Base-by-base conservation (phyloP, 768 basidiomycete species). In the Amanita subjunquillea region DNA sequence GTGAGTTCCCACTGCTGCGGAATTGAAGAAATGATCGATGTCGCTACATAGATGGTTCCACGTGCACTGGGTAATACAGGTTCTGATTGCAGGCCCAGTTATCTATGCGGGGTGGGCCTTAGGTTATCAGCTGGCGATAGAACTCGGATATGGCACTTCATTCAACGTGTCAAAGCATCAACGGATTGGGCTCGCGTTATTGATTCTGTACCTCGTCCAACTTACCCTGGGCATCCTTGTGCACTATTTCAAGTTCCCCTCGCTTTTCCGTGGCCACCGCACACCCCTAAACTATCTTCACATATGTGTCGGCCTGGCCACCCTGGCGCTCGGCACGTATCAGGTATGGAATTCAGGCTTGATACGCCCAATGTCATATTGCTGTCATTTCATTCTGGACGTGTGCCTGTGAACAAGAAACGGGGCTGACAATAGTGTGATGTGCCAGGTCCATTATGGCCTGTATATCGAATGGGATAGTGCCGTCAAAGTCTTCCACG, bases 241-340 rank as follows among this genome's bases (percentile, higher is more conserved):
- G 42, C 82, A 85, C 63, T 76, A 62, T 48, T 54, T 77, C 64
- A 83, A 83, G 60, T 59, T 69, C 48, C 68, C 66, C 4, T 55
- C 62, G 0, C 44, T 67, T 20, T 65, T 72, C 65, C 59, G 57
- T 56, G 69, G 68, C 48, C 58, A 63, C 63, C 65, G 82, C 27
- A 67, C 79, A 6, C 71, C 74, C 30, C 80, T 73, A 43, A 79
- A 77, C 58, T 82, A 79, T 63, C 50, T 76, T 27, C 82, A 84
- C 56, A 77, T 72, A 7, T 51, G 74, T 3, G 58, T 84, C 22
- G 83, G 83, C 2, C 61, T 83, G 6, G 63, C 66, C 0, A 82
- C 81, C 48, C 68, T 85, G 47, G 73, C 65, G 1, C 63, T 82
- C 22, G 77, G 79, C 2, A 74, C 73, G 29, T 79, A 72, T 53